These are phyloP conservation scores for Serendipita sp. DNA, from an alignment of 768 basidiomycete genomes.

Conservation along the genomic window DNA sequence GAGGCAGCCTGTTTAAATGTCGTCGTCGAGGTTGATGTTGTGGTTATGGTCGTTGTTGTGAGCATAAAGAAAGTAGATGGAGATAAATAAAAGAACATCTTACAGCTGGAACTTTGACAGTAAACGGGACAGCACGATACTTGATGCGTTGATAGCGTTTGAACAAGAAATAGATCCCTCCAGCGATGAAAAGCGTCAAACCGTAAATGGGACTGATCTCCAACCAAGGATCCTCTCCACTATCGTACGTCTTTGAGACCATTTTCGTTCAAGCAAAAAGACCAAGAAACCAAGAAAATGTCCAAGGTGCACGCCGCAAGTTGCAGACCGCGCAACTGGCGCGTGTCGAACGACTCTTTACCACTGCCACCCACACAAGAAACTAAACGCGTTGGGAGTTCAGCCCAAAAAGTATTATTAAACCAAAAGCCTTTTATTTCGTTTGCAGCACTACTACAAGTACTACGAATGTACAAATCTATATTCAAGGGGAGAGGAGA, in stretches of 20 bases:
- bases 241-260: background rate
- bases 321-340: background rate
- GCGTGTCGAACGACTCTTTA: background rate
- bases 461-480: no score
- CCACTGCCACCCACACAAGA: background rate
- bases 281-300: background rate
- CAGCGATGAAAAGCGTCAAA: slow-evolving; percentile 49
- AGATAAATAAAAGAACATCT: slow-evolving; percentile 14
- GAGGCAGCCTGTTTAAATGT: slow-evolving; percentile 31
- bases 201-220: slow-evolving; percentile 28
- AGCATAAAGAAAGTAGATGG: background rate
- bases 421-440: no score
- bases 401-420: no score
- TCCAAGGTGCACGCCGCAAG: background rate
- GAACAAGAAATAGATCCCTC: slow-evolving; percentile 67
- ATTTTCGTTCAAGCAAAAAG: background rate
- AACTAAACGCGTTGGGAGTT: no score
- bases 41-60: slow-evolving; percentile 4
- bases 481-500: no score
- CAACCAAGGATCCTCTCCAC: background rate
- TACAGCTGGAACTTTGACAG: slow-evolving; percentile 41
- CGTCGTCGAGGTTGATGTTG: slow-evolving; percentile 13
- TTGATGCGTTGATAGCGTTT: slow-evolving; percentile 55
- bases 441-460: no score
- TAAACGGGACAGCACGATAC: slow-evolving; percentile 59